Conservation (phyloP, 2,329 filamentous ascomycete genomes). For the Lasiodiplodia hormozganensis region DNA sequence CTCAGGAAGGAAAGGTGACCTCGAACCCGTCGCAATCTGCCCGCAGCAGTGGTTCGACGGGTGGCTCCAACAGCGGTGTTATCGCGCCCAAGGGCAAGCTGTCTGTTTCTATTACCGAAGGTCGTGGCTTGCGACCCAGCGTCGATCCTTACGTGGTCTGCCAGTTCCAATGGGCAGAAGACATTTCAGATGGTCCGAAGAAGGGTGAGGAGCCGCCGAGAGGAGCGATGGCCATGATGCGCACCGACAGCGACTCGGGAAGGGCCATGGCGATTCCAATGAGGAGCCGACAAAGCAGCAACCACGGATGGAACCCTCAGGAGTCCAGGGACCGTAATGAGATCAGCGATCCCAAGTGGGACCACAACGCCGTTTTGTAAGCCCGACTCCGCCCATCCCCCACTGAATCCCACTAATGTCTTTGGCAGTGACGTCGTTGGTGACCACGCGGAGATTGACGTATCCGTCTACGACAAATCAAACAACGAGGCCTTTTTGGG, state of each 20-base stretch:
- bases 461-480: constrained; percentile 90
- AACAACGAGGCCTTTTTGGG: constrained; percentile 90
- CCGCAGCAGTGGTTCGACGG: constrained; percentile 41
- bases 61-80: constrained; percentile 63
- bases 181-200: constrained; percentile 87
- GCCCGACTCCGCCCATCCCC: constrained; percentile 47
- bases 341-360: constrained; percentile 89
- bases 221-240: constrained; percentile 59
- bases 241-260: constrained; percentile 81
- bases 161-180: constrained; percentile 95
- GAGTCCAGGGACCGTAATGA: constrained; percentile 66
- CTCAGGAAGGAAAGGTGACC: constrained; percentile 62
- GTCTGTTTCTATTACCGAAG: constrained; percentile 86
- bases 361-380: constrained; percentile 94
- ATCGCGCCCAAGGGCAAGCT: constrained; percentile 84
- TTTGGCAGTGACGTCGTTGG: constrained; percentile 83
- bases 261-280: constrained; percentile 94
- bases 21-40: constrained; percentile 60
- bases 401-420: constrained; percentile 35
- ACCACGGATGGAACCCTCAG: constrained; percentile 73
- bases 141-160: constrained; percentile 94
- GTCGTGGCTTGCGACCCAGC: constrained; percentile 79
- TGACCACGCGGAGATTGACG: constrained; percentile 85
- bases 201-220: constrained; percentile 58
- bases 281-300: constrained; percentile 95